Conservation (phyloP, 2,329 filamentous ascomycete genomes). For the Fusarium sp. region DNA sequence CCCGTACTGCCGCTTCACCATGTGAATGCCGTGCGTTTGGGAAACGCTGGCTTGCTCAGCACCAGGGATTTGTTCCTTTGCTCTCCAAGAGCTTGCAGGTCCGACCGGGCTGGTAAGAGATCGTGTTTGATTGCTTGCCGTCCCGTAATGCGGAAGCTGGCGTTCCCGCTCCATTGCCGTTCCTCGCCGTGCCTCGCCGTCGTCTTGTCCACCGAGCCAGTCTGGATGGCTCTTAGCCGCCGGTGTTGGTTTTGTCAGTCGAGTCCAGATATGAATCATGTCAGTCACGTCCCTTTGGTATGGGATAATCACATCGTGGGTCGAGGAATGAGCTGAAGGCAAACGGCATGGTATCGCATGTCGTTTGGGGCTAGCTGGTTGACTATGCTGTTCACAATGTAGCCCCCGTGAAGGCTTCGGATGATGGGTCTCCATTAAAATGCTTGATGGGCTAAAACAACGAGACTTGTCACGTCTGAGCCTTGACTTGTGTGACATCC, state of each 20-base stretch:
- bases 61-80: conserved; percentile 23
- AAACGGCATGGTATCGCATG: neutral
- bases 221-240: conserved; percentile 34
- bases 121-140: conserved; percentile 17
- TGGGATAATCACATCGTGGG: conserved; percentile 9
- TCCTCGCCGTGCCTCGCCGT: neutral
- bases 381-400: neutral
- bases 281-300: conserved; percentile 11
- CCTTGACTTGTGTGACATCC: neutral
- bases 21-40: conserved; percentile 26
- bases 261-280: conserved; percentile 29
- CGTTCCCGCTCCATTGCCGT: conserved; percentile 5
- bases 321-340: neutral
- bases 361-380: neutral
- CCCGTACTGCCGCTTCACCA: conserved; percentile 15
- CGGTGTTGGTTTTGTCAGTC: conserved; percentile 20
- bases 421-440: neutral
- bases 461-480: neutral
- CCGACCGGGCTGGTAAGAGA: conserved; percentile 12
- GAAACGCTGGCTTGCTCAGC: conserved; percentile 10
- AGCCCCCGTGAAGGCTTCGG: neutral
- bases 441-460: neutral
- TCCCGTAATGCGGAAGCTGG: neutral
- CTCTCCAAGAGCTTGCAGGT: conserved; percentile 27
- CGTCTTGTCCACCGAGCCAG: conserved; percentile 18